Evolutionary conservation across 2,329 filamentous ascomycete species (phyloP).

Genomic region (Phialophora expanda): DNA sequence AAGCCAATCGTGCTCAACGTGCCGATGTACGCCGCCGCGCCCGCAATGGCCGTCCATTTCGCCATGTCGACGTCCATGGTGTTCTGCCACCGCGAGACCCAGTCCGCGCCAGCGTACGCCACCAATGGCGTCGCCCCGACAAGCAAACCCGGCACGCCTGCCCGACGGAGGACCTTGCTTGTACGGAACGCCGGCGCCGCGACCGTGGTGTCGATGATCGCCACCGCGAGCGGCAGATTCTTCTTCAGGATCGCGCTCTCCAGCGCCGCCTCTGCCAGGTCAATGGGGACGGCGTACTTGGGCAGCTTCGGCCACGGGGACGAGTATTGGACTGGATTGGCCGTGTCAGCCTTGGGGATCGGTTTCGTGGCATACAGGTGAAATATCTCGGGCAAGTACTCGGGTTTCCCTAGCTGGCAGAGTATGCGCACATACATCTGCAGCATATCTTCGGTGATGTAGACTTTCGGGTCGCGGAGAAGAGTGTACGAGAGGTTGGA

Average conservation of each 20-base stretch:
- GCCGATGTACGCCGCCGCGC: conserved; percentile 80
- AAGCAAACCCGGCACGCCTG: conserved; percentile 50
- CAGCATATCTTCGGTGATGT: conserved; percentile 76
- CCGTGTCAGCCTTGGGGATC: conserved; percentile 62
- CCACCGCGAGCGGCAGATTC: conserved; percentile 77
- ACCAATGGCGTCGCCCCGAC: conserved; percentile 45
- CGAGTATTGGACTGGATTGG: conserved; percentile 63
- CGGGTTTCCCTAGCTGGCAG: conserved; percentile 71
- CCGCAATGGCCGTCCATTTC: conserved; percentile 77
- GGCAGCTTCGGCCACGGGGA: conserved; percentile 70
- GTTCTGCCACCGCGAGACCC: conserved; percentile 69
- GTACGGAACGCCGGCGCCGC: conserved; percentile 51
- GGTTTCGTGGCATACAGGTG: conserved; percentile 84
- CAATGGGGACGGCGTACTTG: conserved; percentile 72
- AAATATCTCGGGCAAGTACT: conserved; percentile 79
- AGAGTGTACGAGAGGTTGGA: conserved; percentile 69
- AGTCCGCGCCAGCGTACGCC: conserved; percentile 64
- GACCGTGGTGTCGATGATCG: conserved; percentile 70
- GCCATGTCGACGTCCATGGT: conserved; percentile 78
- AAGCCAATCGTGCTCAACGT: conserved; percentile 82
- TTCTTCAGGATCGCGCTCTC: conserved; percentile 78
- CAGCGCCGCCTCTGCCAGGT: conserved; percentile 74
- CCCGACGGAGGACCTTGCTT: conserved; percentile 52
- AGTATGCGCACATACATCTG: conserved; percentile 78
- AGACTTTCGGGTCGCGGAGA: conserved; percentile 74